phyloP scores from a whole-genome alignment of 1,139 yeast species.

The Kodamaea fungicola region DNA sequence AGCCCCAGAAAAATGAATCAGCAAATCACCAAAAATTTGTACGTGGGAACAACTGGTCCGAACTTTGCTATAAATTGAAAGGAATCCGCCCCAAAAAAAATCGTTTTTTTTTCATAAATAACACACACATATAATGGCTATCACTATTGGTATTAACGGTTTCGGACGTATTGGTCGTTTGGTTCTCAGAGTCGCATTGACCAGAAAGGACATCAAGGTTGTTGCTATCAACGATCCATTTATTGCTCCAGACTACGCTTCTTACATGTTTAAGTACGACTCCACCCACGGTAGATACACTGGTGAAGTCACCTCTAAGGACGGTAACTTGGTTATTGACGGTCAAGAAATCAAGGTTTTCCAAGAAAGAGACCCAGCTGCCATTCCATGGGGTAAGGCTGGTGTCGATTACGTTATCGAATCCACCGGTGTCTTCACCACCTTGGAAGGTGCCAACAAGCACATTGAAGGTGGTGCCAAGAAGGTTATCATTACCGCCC shows the following conservation, averaged over 20 bases:
- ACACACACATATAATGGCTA: conserved; percentile 16
- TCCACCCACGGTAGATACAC: conserved; percentile 77
- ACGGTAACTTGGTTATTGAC: conserved; percentile 56
- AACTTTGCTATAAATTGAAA: conserved; percentile 9
- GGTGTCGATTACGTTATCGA: conserved; percentile 81
- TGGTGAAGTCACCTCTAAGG: conserved; percentile 64
- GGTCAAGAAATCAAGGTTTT: conserved; percentile 66
- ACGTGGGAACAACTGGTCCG: conserved; percentile 1
- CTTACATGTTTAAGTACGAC: conserved; percentile 87
- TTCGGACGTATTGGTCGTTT: conserved; percentile 90
- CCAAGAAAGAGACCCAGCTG: conserved; percentile 76
- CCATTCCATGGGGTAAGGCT: conserved; percentile 77
- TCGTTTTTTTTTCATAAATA: background rate
- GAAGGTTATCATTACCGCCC: conserved; percentile 87
- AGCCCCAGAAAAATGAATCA: too few relatives aligned
- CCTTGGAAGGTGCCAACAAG: conserved; percentile 70
- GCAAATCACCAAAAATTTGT: too few relatives aligned
- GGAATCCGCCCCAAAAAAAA: conserved; percentile 5
- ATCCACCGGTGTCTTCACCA: conserved; percentile 89
- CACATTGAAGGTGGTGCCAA: conserved; percentile 86
- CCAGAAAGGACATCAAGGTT: conserved; percentile 67
- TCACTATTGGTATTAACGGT: conserved; percentile 73
- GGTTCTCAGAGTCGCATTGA: conserved; percentile 74
- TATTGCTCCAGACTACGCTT: conserved; percentile 78
- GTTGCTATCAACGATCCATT: conserved; percentile 84